These are phyloP conservation scores for Globisporangium nunn DNA, from an alignment of 352 stramenopile genomes.

Conservation along the genomic window DNA sequence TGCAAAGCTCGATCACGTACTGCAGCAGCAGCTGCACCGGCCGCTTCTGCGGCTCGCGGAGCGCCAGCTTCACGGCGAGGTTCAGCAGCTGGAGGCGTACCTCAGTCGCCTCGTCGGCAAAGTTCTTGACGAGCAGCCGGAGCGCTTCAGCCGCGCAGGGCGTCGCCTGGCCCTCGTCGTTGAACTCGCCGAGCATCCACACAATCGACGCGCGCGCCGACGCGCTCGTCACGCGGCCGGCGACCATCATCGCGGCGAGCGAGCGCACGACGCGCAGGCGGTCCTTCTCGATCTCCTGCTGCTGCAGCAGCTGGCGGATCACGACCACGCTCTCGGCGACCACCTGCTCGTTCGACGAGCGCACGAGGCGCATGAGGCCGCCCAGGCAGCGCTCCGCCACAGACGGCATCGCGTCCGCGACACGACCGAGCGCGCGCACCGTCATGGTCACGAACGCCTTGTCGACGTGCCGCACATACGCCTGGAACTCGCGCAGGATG, in stretches of 20 bases:
- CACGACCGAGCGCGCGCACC: conserved; percentile 89
- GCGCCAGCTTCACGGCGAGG: conserved; percentile 87
- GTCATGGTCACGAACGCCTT: conserved; percentile 94
- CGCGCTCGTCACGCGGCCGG: conserved; percentile 55
- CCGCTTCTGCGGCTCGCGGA: conserved; percentile 55
- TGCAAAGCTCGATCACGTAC: conserved; percentile 90
- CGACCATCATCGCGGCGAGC: conserved; percentile 72
- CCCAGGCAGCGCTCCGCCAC: conserved; percentile 90
- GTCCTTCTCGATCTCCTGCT: conserved; percentile 76
- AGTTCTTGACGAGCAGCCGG: conserved; percentile 81
- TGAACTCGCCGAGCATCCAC: conserved; percentile 92
- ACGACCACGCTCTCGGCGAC: conserved; percentile 94
- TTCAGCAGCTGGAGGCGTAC: conserved; percentile 90
- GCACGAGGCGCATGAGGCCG: conserved; percentile 80
- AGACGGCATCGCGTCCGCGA: conserved; percentile 86
- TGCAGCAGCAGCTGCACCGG: conserved; percentile 77
- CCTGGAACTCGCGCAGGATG: conserved; percentile 94
- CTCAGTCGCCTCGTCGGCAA: conserved; percentile 84
- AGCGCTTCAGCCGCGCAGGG: conserved; percentile 79
- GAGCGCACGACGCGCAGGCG: conserved; percentile 69
- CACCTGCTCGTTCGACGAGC: conserved; percentile 84
- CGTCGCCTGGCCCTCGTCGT: conserved; percentile 51
- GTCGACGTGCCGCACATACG: conserved; percentile 93
- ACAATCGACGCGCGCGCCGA: conserved; percentile 85
- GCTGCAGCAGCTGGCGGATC: conserved; percentile 93